Evolutionary conservation across 2,329 filamentous ascomycete species (phyloP).

Genomic region (Teratosphaeria gauchensis): DNA sequence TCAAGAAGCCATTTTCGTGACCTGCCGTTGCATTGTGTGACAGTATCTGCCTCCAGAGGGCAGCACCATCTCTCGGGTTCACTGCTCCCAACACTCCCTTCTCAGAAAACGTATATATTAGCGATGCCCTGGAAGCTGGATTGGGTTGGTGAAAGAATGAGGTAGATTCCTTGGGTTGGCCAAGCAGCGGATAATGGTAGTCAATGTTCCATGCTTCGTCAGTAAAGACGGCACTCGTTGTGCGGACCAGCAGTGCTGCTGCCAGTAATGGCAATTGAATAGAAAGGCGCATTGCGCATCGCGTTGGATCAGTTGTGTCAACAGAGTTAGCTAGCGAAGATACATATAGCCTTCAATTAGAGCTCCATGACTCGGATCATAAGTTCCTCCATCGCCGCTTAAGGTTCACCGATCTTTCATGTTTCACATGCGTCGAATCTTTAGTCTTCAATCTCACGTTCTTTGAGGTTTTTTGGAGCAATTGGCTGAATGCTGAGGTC

Average conservation of each 20-base stretch:
- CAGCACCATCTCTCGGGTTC: conserved; percentile 72
- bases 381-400: not conserved
- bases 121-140: conserved; percentile 69
- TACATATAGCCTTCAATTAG: not conserved
- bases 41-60: conserved; percentile 70
- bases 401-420: too few species aligned
- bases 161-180: conserved; percentile 67
- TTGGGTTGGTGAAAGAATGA: conserved; percentile 93
- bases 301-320: not conserved
- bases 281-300: not conserved
- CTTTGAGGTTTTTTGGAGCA: too few species aligned
- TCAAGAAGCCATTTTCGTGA: conserved; percentile 40
- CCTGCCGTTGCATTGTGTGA: conserved; percentile 35
- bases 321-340: not conserved
- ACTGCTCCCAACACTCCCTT: conserved; percentile 75
- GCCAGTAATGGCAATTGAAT: not conserved
- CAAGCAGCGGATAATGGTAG: conserved; percentile 84
- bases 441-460: too few species aligned
- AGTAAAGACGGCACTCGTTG: conserved; percentile 24
- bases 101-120: conserved; percentile 86
- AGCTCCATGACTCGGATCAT: not conserved
- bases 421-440: too few species aligned
- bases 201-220: conserved; percentile 90
- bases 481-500: too few species aligned
- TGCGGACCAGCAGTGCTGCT: not conserved